Evolutionary conservation across 2,329 filamentous ascomycete species (phyloP), one percentile per base, ranked within the genome.

Genomic region (Aureobasidium sp.): DNA sequence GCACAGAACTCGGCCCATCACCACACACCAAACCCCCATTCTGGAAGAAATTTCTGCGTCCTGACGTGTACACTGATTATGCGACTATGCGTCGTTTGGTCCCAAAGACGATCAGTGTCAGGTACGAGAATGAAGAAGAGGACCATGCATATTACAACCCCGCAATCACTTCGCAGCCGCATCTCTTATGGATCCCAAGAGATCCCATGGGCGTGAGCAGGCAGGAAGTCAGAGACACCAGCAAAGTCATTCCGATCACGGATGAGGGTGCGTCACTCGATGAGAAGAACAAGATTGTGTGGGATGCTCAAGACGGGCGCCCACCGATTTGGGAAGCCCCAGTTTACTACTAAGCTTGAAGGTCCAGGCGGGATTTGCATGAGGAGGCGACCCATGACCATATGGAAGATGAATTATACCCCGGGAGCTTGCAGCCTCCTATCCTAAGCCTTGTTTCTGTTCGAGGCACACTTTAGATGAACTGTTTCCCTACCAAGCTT

Each of bases 151-250:
- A 88, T 70, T 80, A 79, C 68, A 83, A 90, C 57, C 88, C 89
- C 0, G 78, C 85, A 0, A 77, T 91, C 64, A 79, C 68, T 21
- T 75, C 80, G 56, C 59, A 76, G 60, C 69, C 79, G 1, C 86
- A 87, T 2, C 71, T 88, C 25, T 74, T 95, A n/a, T 95, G 90
- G 90, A 86, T 95, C 52, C 88, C 90, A 0, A 76, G 80, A 55
- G 90, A 95, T 62, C 70, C 77, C 1, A 79, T 83, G 21, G 86
- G 88, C 8, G 79, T 95, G 37, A 88, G 83, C 51, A 77, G 77
- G 61, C 86, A 94, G 65, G 90, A 95, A 68, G 76, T 93, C 50
- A 85, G 91, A 62, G 86, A 93, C 61, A 86, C 86, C 0, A 74
- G 74, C 59, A 80, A 79, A 62, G 78, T 87, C 27, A 86, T 89